Base-by-base conservation (phyloP, 2,329 filamentous ascomycete species). In the Chrysoporthe austroafricana region DNA sequence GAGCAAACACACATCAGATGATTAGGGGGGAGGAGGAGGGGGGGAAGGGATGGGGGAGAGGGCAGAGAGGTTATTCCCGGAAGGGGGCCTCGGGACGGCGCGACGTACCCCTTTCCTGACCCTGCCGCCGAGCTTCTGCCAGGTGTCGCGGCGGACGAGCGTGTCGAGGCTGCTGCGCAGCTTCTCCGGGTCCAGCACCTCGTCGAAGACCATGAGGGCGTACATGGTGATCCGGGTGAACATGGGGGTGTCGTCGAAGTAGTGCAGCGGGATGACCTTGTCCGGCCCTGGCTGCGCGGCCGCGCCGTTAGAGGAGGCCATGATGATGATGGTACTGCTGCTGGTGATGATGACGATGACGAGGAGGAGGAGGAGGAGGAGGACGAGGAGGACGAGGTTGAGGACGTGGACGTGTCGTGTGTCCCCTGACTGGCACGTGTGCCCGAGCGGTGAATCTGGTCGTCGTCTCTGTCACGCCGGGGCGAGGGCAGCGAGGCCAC, bases 41-140 rank as follows among this genome's bases (percentile, higher is more conserved):
- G 36, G 36, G 4, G 36, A 39, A 39, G 36, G 36, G 26, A 26
- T 26, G 26, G 26, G 2, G 26, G 26, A 26, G 26, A 26, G 26
- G 26, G 26, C 2, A 26, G 26, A 26, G 26, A 26, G 26, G 26
- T 26, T 26, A 26, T 26, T 26, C 26, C 26, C 26, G 26, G 26
- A 26, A 39, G 36, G 36, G 9, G 36, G 36, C 6, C 36, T 39
- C 36, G 9, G 26, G 48, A 52, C 1, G 5, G 21, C 9, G 13
- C 2, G 48, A 52, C 48, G 4, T 54, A 50, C 64, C 6, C 64
- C 64, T 34, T 69, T 72, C 44, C 69, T 63, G 32, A 73, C 65
- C 42, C 71, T 69, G 11, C 68, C 73, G 34, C 73, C 72, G n/a
- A 75, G 62, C 44, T 72, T 72, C 62, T 72, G 70, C 72, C 72